These are phyloP conservation scores for Linanthus parryae DNA, from an alignment of 148 eudicot species.

Conservation along the genomic window DNA sequence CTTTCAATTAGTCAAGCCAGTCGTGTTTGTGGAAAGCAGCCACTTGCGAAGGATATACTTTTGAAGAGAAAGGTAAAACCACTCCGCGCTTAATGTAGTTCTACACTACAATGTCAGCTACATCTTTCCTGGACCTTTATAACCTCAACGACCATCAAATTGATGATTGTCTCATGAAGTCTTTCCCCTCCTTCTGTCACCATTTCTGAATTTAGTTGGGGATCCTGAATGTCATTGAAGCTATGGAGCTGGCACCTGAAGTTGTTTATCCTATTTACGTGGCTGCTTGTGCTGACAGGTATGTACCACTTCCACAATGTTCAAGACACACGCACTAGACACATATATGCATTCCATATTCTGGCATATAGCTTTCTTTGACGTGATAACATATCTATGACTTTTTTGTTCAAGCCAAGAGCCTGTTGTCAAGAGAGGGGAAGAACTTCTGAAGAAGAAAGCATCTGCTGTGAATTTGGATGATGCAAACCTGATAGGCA, in stretches of 20 bases:
- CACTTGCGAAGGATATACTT: conserved; percentile 43
- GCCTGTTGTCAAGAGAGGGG: conserved; percentile 76
- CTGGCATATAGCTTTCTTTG: neutral
- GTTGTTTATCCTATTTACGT: conserved; percentile 66
- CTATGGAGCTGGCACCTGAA: conserved; percentile 68
- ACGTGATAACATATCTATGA: conserved; percentile 9
- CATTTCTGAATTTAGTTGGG: conserved; percentile 46
- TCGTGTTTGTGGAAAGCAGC: conserved; percentile 73
- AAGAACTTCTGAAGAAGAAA: conserved; percentile 85
- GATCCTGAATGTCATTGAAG: conserved; percentile 66
- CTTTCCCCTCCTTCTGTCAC: conserved; percentile 1
- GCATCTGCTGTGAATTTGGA: conserved; percentile 77
- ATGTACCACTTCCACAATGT: conserved; percentile 17
- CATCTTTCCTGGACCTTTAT: neutral
- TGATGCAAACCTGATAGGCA: conserved; percentile 55
- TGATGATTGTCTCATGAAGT: neutral
- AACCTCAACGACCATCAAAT: neutral
- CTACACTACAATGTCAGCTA: neutral
- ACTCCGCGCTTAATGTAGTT: conserved; percentile 1
- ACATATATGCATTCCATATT: neutral
- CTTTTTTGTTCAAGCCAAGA: conserved; percentile 64
- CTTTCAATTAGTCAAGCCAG: conserved; percentile 66
- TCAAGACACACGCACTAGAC: too few species aligned
- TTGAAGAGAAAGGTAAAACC: conserved; percentile 56
- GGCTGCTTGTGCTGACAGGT: conserved; percentile 80